Percentiles rank a stretch among this genome's conserved stretches.
Evolutionary conservation across 2,329 filamentous ascomycete genomes (phyloP).

Genomic region (Ceratocystis lukuohia): DNA sequence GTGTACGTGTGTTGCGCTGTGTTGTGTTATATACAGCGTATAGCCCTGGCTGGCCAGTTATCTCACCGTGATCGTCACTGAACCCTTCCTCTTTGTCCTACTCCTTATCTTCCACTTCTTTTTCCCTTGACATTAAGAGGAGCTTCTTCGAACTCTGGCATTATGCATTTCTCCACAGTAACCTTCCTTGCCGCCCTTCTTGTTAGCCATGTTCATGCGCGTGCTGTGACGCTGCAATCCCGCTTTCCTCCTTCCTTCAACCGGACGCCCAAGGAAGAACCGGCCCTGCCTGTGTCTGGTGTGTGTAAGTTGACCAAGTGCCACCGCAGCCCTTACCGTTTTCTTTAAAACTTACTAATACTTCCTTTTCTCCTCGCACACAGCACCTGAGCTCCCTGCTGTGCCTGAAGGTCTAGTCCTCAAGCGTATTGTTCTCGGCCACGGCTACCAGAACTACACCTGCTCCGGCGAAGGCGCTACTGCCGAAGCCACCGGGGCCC

Average conservation of each 20-base stretch:
- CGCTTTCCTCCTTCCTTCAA: constrained; percentile 2
- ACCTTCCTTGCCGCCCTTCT: not conserved
- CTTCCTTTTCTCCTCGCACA: not conserved
- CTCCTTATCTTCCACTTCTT: not conserved
- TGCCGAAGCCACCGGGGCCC: constrained; percentile 29
- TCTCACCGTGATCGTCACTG: not conserved
- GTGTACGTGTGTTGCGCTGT: no score
- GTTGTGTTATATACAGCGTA: not conserved
- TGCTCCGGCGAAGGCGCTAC: constrained; percentile 2
- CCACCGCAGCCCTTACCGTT: not conserved
- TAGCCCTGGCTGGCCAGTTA: not conserved
- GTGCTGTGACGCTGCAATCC: not conserved
- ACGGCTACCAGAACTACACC: constrained; percentile 53
- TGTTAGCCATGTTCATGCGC: not conserved
- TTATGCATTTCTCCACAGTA: constrained; percentile 1
- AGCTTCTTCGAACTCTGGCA: no score
- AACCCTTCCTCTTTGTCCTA: not conserved
- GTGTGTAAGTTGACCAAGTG: constrained; percentile 6
- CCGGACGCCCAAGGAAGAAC: not conserved
- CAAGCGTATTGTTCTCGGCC: constrained; percentile 45
- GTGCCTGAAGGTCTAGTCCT: constrained; percentile 31
- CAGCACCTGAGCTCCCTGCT: constrained; percentile 30
- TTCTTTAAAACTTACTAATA: constrained; percentile 15
- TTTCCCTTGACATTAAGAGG: not conserved
- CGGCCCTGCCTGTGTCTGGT: not conserved